These are phyloP conservation scores for Petunia axillaris DNA, from an alignment of 257 asterid species.

Conservation along the genomic window DNA sequence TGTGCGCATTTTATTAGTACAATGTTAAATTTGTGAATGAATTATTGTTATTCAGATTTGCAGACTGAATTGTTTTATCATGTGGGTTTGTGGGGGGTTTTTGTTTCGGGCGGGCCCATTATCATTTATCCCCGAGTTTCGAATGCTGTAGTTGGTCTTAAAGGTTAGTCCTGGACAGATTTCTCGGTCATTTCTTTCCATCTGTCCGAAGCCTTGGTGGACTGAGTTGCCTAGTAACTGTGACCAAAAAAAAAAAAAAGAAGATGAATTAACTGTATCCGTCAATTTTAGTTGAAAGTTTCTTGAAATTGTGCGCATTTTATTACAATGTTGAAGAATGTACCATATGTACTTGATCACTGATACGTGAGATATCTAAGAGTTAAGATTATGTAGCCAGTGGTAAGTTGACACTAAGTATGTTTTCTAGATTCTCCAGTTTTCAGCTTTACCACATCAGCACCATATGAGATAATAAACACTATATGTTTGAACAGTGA, in stretches of 20 bases:
- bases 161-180: no score
- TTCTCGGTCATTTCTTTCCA: no score
- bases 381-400: neutral
- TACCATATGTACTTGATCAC: neutral
- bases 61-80: neutral
- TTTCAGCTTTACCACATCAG: neutral
- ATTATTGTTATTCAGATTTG: neutral
- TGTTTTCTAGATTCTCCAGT: neutral
- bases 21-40: neutral
- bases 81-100: neutral
- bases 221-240: no score
- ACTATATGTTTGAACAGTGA: neutral
- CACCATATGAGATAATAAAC: neutral
- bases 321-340: neutral
- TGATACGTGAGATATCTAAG: neutral
- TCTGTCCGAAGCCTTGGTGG: no score
- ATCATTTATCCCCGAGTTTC: no score
- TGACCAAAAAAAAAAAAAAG: no score
- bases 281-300: constrained; percentile 3
- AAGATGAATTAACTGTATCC: neutral
- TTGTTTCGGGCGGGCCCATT: no score
- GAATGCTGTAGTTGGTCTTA: no score
- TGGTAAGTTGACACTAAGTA: neutral
- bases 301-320: neutral
- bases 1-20: neutral